Evolutionary conservation across 805 yeast genomes (phyloP), one percentile per base, ranked within the genome.

Genomic region (Kockiozyma suomiensis): DNA sequence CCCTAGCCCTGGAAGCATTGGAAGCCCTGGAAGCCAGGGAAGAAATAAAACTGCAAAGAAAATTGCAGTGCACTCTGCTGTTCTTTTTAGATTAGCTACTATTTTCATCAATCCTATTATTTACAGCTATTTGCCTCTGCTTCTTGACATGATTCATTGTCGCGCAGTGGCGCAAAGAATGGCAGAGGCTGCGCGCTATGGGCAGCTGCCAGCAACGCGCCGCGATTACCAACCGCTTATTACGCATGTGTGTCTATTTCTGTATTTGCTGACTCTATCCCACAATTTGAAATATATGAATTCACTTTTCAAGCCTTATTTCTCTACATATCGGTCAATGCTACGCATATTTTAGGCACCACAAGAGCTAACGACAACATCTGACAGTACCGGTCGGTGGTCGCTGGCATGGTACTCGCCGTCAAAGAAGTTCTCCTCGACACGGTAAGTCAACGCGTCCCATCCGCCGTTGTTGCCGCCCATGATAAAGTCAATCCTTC

Each of bases 401-500:
- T 49, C 59, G 26, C 43, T 41, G 28, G 32, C 35, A 23, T 49
- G 50, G 30, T 46, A 49, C 21, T 15, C 38, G 15, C 26, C 10
- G 23, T 54, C 58, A 25, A 23, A 54, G 28, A 46, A 54, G 37
- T 12, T 47, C 58, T 54, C 58, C 4, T 40, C 58, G 19, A 54
- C 58, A 6, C 26, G 50, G 30, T 54, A 48, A 5, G 37, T 26
- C 19, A 15, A n/a, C 38, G 50, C n/a, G 6, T 32, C n/a, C 30
- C 37, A 28, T 15, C 48, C 48, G 13, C 47, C 52, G 23, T 46
- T 47, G 17, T 30, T 42, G n/a, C 58, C 58, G 2, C 30, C 52
- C 58, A 54, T 54, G 37, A 47, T 32, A 25, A 54, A 54, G 23
- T 54, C 58, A 54, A 54, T 54, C 4, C 58, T 40, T 5, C 47